Conservation (phyloP, 805 yeast species). For the Wickerhamomyces ciferrii region DNA sequence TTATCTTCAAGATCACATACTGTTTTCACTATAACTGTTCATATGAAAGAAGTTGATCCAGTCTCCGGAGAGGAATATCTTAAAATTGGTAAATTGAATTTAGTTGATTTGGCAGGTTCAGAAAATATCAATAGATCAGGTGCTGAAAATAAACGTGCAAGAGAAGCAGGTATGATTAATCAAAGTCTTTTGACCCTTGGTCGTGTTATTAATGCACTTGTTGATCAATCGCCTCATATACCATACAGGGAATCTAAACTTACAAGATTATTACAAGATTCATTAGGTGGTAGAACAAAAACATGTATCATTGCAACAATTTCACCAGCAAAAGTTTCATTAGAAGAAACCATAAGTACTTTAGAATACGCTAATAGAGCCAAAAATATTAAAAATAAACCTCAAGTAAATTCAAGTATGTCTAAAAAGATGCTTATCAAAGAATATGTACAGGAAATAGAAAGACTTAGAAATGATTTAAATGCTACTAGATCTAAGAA, state of each 20-base stretch:
- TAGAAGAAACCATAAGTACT: constrained; percentile 76
- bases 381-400: constrained; percentile 63
- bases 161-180: constrained; percentile 89
- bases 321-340: constrained; percentile 67
- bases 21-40: constrained; percentile 64
- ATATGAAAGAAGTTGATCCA: constrained; percentile 43
- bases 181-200: constrained; percentile 83
- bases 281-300: constrained; percentile 83
- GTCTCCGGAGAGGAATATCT: constrained; percentile 44
- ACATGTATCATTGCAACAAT: constrained; percentile 85
- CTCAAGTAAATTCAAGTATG: constrained; percentile 57
- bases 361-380: constrained; percentile 83
- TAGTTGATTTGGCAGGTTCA: constrained; percentile 94
- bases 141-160: constrained; percentile 75
- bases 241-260: constrained; percentile 83
- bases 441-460: constrained; percentile 50
- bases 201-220: constrained; percentile 73
- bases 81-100: constrained; percentile 62
- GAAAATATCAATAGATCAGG: constrained; percentile 84
- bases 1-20: constrained; percentile 77
- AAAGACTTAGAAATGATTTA: constrained; percentile 54
- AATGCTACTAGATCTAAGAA: constrained; percentile 58
- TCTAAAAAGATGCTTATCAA: constrained; percentile 50
- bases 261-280: constrained; percentile 70
- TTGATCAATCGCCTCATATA: constrained; percentile 59